Percentiles rank a stretch among this genome's conserved stretches.
Conservation (phyloP, 1,139 yeast genomes). For the Debaryomyces sp. region DNA sequence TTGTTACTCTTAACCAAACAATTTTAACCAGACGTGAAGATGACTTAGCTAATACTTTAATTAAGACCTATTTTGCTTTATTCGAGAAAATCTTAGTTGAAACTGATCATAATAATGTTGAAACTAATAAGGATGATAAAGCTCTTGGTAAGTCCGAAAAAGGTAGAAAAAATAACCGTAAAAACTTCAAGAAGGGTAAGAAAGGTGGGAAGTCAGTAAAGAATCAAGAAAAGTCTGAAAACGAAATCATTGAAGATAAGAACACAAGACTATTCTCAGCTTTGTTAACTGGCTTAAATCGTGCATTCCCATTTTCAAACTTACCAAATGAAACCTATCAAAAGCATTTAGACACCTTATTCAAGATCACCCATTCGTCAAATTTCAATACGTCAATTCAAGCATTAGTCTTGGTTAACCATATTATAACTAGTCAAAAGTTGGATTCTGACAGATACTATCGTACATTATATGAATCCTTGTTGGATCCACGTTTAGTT, state of each 20-base stretch:
- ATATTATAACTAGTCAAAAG: conserved; percentile 62
- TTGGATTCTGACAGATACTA: conserved; percentile 75
- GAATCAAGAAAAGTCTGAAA: conserved; percentile 62
- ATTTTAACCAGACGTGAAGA: conserved; percentile 78
- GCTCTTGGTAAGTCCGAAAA: conserved; percentile 42
- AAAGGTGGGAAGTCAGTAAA: conserved; percentile 85
- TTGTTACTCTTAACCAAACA: conserved; percentile 89
- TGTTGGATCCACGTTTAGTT: conserved; percentile 81
- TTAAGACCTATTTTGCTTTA: conserved; percentile 81
- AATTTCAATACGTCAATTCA: conserved; percentile 95
- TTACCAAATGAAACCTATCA: conserved; percentile 74
- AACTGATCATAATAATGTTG: conserved; percentile 49
- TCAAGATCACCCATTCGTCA: conserved; percentile 88
- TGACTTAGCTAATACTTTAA: conserved; percentile 76
- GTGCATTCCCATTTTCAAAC: conserved; percentile 92
- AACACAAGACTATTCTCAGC: conserved; percentile 87
- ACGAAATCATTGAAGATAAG: conserved; percentile 79
- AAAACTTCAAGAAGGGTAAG: conserved; percentile 52
- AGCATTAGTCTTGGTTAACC: conserved; percentile 83
- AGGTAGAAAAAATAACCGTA: conserved; percentile 58
- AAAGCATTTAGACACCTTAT: conserved; percentile 79
- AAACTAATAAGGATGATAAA: conserved; percentile 44
- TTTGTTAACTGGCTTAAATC: conserved; percentile 89
- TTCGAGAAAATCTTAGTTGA: conserved; percentile 82
- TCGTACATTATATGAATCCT: conserved; percentile 86